Evolutionary conservation across 208 protist genomes (phyloP).

Genomic region (Angomonas ambiguus): DNA sequence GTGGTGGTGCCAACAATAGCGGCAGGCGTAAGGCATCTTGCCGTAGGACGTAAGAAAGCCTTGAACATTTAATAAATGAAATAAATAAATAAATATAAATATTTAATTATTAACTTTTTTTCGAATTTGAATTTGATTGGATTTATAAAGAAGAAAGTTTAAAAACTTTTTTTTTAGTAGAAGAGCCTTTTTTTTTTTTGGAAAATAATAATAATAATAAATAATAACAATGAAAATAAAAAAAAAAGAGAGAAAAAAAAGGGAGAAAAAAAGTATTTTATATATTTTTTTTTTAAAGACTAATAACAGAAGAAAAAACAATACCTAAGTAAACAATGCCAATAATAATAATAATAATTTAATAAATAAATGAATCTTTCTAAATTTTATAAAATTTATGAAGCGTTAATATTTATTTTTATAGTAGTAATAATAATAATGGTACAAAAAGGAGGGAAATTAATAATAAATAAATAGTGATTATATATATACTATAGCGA

Average conservation of each 20-base stretch:
- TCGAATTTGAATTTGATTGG: too few relatives aligned
- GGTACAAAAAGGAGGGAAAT: neutral
- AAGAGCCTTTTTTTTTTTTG: slow-evolving; percentile 5
- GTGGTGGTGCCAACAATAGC: too few relatives aligned
- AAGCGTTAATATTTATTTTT: too few relatives aligned
- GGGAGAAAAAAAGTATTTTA: slow-evolving; percentile 14
- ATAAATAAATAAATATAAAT: neutral
- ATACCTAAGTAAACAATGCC: neutral
- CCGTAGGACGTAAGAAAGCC: neutral
- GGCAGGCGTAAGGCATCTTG: too few relatives aligned
- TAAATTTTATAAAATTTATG: too few relatives aligned
- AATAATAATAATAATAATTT: neutral
- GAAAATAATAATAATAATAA: neutral
- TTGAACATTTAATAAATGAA: neutral
- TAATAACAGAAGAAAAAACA: slow-evolving; percentile 17
- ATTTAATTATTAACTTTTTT: neutral
- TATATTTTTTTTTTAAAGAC: too few relatives aligned
- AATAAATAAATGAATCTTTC: too few relatives aligned
- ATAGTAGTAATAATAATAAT: slow-evolving; percentile 2
- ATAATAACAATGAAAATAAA: slow-evolving; percentile 7
- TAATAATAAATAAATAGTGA: too few relatives aligned
- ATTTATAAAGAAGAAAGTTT: too few relatives aligned
- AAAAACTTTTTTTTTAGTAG: too few relatives aligned
- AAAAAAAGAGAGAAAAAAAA: slow-evolving; percentile 5
- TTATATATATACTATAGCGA: too few relatives aligned